A percentile compares a stretch with the other conserved stretches of the same genome.
Evolutionary conservation across 1,284 basidiomycete species (phyloP).

Genomic region (Trichosporon faecale): DNA sequence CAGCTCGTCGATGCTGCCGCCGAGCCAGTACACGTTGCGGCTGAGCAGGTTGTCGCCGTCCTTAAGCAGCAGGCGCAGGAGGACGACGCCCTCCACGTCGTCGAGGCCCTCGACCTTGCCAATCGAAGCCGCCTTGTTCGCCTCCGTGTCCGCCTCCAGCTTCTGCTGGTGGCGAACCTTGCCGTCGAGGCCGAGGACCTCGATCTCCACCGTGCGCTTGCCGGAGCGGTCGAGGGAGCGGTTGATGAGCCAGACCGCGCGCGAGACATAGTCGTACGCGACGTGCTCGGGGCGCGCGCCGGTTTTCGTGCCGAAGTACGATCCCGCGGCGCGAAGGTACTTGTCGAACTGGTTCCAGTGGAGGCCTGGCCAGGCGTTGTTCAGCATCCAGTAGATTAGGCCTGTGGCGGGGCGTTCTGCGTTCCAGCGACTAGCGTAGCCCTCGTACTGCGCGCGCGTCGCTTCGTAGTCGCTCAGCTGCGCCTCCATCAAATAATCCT

Average conservation of each 20-base stretch:
- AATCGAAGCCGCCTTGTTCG: neutral
- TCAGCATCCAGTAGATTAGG: constrained; percentile 7
- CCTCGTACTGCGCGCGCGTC: neutral
- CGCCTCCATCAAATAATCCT: neutral
- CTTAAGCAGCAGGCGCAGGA: neutral
- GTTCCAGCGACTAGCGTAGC: neutral
- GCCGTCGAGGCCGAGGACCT: neutral
- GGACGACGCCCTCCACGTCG: neutral
- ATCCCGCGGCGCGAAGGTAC: neutral
- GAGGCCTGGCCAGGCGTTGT: neutral
- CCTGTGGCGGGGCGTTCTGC: neutral
- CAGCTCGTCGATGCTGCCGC: neutral
- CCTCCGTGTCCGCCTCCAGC: neutral
- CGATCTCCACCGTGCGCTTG: neutral
- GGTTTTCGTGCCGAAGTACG: neutral
- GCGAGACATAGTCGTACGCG: neutral
- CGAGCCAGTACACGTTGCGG: constrained; percentile 6
- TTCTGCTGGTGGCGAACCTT: neutral
- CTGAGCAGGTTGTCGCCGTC: neutral
- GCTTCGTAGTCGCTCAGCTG: constrained; percentile 1
- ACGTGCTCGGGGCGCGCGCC: neutral
- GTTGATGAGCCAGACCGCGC: neutral
- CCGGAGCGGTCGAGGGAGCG: neutral
- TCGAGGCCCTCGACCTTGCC: neutral
- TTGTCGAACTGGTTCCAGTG: neutral